Base-by-base conservation (phyloP, 768 basidiomycete genomes). In the Roridomyces roridus region DNA sequence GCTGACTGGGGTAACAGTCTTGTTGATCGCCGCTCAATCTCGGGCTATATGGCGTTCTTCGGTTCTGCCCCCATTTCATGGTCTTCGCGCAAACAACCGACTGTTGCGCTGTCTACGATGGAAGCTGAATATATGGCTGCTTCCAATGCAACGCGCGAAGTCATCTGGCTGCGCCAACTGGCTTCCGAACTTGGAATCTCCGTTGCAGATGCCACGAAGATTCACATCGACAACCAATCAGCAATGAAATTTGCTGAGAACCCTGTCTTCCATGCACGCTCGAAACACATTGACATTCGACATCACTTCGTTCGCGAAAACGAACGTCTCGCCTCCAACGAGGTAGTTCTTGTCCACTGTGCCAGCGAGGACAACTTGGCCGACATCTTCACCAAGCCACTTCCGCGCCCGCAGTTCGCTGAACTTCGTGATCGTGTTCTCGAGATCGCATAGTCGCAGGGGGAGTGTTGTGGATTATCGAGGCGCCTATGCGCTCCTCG, bases 231-330 rank as follows among this genome's bases (percentile, higher is more conserved):
- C 59, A 75, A 75, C 48, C 64, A 69, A 31, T 63, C 62, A 6
- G 65, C 73, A 2, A 63, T 68, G n/a, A 48, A 50, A 15, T 37
- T 70, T 17, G 23, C 67, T 0, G 51, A 62, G n/a, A 58, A 69
- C 25, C 64, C 68, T 12, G 51, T 51, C 11, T 65, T 62, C 41
- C 74, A 74, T 48, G 50, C 60, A 9, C 41, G 68, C 18, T 57
- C 69, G 7, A 73, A 74, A 50, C 74, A 75, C 64, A 74, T 75
- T 47, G 65, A 68, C 24, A 62, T 74, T 15, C 62, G 59, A 8
- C 65, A 70, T 42, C 71, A 73, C 49, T 70, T 62, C 34, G 57
- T 70, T 12, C 60, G 70, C 0, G 63, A n/a, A n/a, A n/a, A n/a
- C n/a, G n/a, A 73, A 37, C 25, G 35, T 5, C 46, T 74, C 18